Conservation (phyloP, 768 basidiomycete genomes). For the Mycena capillaripes region DNA sequence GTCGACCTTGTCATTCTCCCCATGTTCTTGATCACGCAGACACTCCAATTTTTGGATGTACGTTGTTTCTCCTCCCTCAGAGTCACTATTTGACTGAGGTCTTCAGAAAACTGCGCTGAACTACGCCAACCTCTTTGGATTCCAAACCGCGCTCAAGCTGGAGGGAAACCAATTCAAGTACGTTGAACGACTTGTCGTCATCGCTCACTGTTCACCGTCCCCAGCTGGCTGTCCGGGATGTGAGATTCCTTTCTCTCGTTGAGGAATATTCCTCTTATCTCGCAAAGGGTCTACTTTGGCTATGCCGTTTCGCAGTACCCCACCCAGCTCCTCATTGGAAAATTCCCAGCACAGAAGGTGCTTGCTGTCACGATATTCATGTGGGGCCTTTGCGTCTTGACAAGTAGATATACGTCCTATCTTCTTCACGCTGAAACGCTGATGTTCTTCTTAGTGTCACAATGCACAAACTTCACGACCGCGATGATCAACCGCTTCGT, state of each 20-base stretch:
- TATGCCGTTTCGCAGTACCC: slow-evolving; percentile 38
- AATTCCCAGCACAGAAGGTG: slow-evolving; percentile 35
- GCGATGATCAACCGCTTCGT: slow-evolving; percentile 39
- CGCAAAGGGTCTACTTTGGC: slow-evolving; percentile 33
- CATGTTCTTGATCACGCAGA: slow-evolving; percentile 35
- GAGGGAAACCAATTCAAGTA: slow-evolving; percentile 37
- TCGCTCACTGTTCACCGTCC: not conserved
- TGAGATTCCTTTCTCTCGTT: not conserved
- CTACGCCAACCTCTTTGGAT: slow-evolving; percentile 38
- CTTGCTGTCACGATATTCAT: slow-evolving; percentile 34
- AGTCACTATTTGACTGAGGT: not conserved
- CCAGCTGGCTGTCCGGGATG: slow-evolving; percentile 34
- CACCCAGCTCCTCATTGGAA: slow-evolving; percentile 34
- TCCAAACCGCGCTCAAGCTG: slow-evolving; percentile 32
- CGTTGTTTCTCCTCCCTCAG: not conserved
- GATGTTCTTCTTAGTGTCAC: slow-evolving; percentile 20
- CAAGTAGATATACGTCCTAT: slow-evolving; percentile 5
- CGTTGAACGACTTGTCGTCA: not conserved
- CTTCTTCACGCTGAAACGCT: not conserved
- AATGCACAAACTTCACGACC: slow-evolving; percentile 39
- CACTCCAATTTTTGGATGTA: slow-evolving; percentile 36
- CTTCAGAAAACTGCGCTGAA: slow-evolving; percentile 35
- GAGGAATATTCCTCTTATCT: not conserved
- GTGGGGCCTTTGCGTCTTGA: slow-evolving; percentile 39
- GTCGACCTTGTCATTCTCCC: slow-evolving; percentile 34